Conservation (phyloP, 805 yeast genomes). For the Hanseniaspora lachancei region DNA sequence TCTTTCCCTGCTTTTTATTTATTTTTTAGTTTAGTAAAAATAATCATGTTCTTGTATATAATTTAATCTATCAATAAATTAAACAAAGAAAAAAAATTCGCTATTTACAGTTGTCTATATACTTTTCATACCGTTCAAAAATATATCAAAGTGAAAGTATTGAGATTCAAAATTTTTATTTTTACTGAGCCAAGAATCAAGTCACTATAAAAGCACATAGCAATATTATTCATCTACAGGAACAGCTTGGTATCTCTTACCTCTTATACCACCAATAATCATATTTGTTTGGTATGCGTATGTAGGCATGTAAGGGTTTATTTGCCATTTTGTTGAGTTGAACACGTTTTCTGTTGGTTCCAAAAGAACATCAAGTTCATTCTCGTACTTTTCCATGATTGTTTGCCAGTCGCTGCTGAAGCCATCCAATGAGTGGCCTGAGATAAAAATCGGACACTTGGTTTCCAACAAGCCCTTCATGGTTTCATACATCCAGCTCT, state of each 20-base stretch:
- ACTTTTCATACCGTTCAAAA: too few species aligned
- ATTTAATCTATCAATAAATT: background rate
- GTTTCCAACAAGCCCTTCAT: conserved; percentile 80
- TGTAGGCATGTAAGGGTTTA: conserved; percentile 82
- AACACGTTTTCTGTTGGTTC: conserved; percentile 60
- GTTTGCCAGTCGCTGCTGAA: conserved; percentile 56
- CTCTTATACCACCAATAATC: conserved; percentile 81
- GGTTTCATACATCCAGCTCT: conserved; percentile 81
- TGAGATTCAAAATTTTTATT: too few species aligned
- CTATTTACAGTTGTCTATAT: background rate
- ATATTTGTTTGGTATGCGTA: conserved; percentile 89
- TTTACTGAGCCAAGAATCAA: too few species aligned
- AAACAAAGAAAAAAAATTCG: background rate
- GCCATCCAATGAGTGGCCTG: conserved; percentile 77
- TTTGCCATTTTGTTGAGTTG: conserved; percentile 85
- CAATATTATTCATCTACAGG: conserved; percentile 16
- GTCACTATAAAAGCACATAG: too few species aligned
- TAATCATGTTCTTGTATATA: background rate
- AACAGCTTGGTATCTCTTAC: conserved; percentile 90
- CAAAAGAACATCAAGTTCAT: conserved; percentile 72
- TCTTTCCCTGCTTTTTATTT: too few species aligned
- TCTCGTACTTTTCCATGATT: conserved; percentile 49
- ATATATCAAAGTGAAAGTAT: too few species aligned
- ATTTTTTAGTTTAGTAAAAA: too few species aligned
- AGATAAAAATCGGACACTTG: conserved; percentile 81